Evolutionary conservation across 768 basidiomycete species (phyloP).

Genomic region (Aureoboletus auriporus): DNA sequence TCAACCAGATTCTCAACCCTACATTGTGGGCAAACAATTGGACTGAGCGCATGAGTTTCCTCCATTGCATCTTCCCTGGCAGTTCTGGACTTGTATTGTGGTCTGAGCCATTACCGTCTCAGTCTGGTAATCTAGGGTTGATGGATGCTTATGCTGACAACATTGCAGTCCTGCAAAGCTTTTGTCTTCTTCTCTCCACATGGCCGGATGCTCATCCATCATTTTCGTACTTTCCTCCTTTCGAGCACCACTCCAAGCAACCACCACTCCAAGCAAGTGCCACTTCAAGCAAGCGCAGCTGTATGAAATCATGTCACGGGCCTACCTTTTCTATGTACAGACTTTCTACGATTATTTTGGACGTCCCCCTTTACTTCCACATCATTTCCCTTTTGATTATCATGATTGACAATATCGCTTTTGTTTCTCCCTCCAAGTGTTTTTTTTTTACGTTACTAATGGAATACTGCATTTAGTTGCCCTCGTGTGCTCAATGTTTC

Average conservation of each 20-base stretch:
- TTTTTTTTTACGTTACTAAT: too few species aligned
- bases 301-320: not conserved
- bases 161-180: not conserved
- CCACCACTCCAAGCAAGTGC: too few species aligned
- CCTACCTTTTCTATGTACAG: not conserved
- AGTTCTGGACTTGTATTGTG: too few species aligned
- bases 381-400: too few species aligned
- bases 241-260: too few species aligned
- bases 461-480: too few species aligned
- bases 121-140: not conserved
- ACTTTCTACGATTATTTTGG: too few species aligned
- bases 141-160: not conserved
- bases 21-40: constrained; percentile 3
- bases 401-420: too few species aligned
- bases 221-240: not conserved
- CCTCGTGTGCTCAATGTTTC: too few species aligned
- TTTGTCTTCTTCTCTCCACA: not conserved
- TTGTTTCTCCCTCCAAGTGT: too few species aligned
- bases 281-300: not conserved
- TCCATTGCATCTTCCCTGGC: constrained; percentile 4
- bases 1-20: constrained; percentile 10
- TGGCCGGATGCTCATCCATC: not conserved
- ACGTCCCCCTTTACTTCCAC: too few species aligned
- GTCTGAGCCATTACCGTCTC: not conserved
- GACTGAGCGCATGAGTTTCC: not conserved